phyloP scores from a whole-genome alignment of 257 asterid genomes.

The Asclepias syriaca region DNA sequence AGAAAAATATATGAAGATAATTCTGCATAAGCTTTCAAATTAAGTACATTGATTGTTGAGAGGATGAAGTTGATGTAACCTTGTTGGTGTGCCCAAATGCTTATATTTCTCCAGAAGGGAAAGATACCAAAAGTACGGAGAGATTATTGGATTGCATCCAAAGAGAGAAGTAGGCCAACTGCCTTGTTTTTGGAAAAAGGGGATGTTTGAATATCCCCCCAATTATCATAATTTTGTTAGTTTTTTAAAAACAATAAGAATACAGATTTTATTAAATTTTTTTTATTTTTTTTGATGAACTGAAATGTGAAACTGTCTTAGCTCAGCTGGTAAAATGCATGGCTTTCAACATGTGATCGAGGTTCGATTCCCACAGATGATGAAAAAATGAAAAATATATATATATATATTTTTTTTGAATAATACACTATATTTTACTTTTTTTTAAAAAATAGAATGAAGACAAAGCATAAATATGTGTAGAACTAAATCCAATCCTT shows the following conservation, averaged over 20 bases:
- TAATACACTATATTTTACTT: neutral
- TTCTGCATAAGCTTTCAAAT: neutral
- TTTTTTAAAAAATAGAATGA: no score
- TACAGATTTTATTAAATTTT: no score
- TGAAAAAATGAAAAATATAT: no score
- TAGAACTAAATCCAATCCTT: no score
- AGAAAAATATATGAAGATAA: no score
- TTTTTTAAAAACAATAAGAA: neutral
- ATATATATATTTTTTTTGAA: neutral
- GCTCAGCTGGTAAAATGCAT: constrained; percentile 45
- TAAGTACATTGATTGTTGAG: neutral
- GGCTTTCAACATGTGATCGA: constrained; percentile 50
- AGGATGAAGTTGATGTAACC: neutral
- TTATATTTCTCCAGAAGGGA: no score
- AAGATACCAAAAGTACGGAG: no score
- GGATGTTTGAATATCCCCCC: neutral
- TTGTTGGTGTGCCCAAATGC: neutral
- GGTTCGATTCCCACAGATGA: constrained; percentile 52
- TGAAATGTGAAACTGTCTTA: constrained; percentile 20
- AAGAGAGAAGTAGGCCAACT: neutral
- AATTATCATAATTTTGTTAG: neutral
- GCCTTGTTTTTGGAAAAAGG: neutral
- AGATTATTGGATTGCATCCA: neutral
- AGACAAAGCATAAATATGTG: no score
- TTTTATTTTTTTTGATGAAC: no score